Evolutionary conservation across 805 yeast genomes (phyloP), one percentile per base, ranked within the genome.

Genomic region (Saturnispora sanitii): DNA sequence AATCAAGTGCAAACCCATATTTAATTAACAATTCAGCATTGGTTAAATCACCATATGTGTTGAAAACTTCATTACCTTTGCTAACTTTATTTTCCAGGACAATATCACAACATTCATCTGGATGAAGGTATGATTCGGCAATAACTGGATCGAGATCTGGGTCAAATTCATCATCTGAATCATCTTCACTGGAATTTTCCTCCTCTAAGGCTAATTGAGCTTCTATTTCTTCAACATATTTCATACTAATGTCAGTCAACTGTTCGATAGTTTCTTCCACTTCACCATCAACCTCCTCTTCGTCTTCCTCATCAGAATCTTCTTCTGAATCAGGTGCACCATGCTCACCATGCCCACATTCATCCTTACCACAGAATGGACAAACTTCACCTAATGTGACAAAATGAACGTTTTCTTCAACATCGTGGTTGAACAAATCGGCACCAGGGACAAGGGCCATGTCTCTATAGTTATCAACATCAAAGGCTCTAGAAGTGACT

Each of bases 361-460:
- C 60, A 22, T 53, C 59, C 23, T 51, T 50, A 18, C 65, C 65
- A 48, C 67, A 61, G 30, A 47, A 49, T 2, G 52, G 50, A 46
- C 66, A 61, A 15, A 72, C 62, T 23, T 55, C 61, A 15, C 51
- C 58, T 3, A 68, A 45, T 3, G 78, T 63, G 43, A 75, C 82
- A 53, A 86, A 84, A 58, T 78, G 80, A 8, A 79, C 86, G 49
- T 73, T 67, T 45, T 83, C 87, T 5, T 61, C 52, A 5, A 67
- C 57, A 32, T 63, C 56, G 54, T 87, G 96, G 49, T 88, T 88
- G 61, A 87, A 85, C 27, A 90, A 62, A 60, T 88, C 95, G 0
- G 96, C 96, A 13, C 87, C 84, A 0, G 96, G 96, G 19, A 88
- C 95, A 37, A 90, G 62, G 0, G 83, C 85, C 23, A 79, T 66